Conservation (phyloP, 768 basidiomycete species). For the Termitomyces titanicus region DNA sequence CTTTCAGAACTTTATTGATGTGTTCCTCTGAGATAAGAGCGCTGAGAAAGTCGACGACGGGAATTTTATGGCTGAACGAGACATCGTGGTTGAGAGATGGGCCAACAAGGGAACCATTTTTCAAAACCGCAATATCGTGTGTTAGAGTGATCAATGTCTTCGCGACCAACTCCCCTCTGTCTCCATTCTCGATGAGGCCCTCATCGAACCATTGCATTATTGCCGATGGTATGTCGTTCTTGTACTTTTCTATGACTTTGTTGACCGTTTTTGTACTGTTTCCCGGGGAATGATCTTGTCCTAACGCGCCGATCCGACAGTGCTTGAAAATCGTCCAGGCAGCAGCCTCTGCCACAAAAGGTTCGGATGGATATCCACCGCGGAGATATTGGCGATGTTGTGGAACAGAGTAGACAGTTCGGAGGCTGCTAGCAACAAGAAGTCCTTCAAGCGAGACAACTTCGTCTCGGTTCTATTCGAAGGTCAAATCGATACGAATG, state of each 20-base stretch:
- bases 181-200: not conserved
- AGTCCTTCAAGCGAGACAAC: not conserved
- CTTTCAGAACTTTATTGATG: not conserved
- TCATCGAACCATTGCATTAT: not conserved
- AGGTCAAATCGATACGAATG: not conserved
- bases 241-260: not conserved
- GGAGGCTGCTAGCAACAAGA: not conserved
- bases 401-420: slow-evolving; percentile 2
- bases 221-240: not conserved
- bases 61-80: not conserved
- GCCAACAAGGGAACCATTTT: not conserved
- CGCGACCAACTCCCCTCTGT: not conserved
- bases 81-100: not conserved
- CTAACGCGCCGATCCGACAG: too few relatives aligned
- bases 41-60: not conserved
- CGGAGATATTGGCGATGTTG: not conserved
- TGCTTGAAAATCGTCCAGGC: not conserved
- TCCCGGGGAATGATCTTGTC: too few relatives aligned
- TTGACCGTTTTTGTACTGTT: too few relatives aligned
- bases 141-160: not conserved
- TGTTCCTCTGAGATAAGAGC: not conserved
- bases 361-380: slow-evolving; percentile 1
- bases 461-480: slow-evolving; percentile 2
- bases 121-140: not conserved
- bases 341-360: not conserved